phyloP scores from a whole-genome alignment of 768 basidiomycete genomes.

The Hericium erinaceus region DNA sequence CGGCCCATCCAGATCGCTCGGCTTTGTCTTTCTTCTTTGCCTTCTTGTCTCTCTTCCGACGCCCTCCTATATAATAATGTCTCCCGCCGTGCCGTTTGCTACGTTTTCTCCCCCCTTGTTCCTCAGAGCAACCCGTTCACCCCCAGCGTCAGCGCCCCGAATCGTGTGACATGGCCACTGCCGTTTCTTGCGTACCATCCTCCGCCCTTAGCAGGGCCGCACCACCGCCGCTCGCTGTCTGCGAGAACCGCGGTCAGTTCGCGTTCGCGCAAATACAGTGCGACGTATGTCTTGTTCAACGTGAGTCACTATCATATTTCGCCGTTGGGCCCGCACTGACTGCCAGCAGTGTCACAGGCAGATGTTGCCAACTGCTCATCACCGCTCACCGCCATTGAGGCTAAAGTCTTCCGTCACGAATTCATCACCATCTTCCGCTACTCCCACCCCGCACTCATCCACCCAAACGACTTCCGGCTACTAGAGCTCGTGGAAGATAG shows the following conservation, averaged over 20 bases:
- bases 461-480: slow-evolving; percentile 27
- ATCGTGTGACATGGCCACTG: background rate
- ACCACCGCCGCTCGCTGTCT: background rate
- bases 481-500: slow-evolving; percentile 24
- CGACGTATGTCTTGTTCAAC: slow-evolving; percentile 16
- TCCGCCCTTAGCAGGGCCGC: background rate
- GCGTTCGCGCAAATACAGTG: slow-evolving; percentile 15
- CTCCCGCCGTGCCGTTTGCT: too few species aligned
- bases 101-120: too few species aligned
- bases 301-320: slow-evolving; percentile 2
- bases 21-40: too few species aligned
- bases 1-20: too few species aligned
- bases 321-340: background rate
- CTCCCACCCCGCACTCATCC: slow-evolving; percentile 24
- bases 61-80: too few species aligned
- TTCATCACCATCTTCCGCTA: slow-evolving; percentile 32
- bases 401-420: slow-evolving; percentile 27
- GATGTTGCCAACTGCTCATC: slow-evolving; percentile 15
- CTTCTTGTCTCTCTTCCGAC: too few species aligned
- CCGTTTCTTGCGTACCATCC: background rate
- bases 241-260: slow-evolving; percentile 4
- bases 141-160: too few species aligned
- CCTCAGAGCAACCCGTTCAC: too few species aligned
- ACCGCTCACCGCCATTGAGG: slow-evolving; percentile 23
- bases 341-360: slow-evolving; percentile 5